Conservation (phyloP, 192 early-diverging fungal genomes). For the Dissophora ornata region DNA sequence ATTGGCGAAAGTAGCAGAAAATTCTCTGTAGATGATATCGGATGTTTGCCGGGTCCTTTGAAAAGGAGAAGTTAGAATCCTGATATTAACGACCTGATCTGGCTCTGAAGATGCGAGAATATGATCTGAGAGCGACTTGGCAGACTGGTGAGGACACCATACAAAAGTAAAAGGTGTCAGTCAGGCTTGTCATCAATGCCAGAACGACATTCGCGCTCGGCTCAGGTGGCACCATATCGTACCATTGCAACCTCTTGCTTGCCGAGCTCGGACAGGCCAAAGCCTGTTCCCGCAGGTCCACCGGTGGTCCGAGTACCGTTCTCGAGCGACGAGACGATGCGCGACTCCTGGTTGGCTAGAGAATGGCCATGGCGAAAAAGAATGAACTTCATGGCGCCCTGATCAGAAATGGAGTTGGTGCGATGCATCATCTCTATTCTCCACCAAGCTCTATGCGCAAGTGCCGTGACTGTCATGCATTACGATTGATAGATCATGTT, state of each 20-base stretch:
- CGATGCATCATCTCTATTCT: no score
- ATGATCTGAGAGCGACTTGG: slow-evolving; percentile 31
- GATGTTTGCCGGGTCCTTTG: slow-evolving; percentile 64
- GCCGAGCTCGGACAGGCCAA: slow-evolving; percentile 63
- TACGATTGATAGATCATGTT: no score
- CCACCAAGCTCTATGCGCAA: no score
- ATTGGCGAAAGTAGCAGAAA: no score
- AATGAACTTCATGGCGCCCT: slow-evolving; percentile 40
- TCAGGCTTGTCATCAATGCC: no score
- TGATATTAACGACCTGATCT: slow-evolving; percentile 17
- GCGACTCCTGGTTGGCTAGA: slow-evolving; percentile 61
- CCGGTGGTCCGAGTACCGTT: slow-evolving; percentile 61
- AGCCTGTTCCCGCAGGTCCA: slow-evolving; percentile 61
- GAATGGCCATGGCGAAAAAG: slow-evolving; percentile 70
- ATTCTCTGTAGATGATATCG: slow-evolving; percentile 46
- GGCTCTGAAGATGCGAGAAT: slow-evolving; percentile 18
- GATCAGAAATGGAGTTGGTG: no score
- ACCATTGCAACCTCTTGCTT: slow-evolving; percentile 59
- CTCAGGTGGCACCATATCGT: no score
- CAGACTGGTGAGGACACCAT: no score
- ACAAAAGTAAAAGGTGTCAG: background rate
- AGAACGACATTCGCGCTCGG: background rate
- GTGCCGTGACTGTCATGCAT: no score
- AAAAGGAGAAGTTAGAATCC: slow-evolving; percentile 65
- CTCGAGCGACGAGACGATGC: slow-evolving; percentile 66